Evolutionary conservation across 2,329 filamentous ascomycete species (phyloP).

Genomic region (Fusarium citri): DNA sequence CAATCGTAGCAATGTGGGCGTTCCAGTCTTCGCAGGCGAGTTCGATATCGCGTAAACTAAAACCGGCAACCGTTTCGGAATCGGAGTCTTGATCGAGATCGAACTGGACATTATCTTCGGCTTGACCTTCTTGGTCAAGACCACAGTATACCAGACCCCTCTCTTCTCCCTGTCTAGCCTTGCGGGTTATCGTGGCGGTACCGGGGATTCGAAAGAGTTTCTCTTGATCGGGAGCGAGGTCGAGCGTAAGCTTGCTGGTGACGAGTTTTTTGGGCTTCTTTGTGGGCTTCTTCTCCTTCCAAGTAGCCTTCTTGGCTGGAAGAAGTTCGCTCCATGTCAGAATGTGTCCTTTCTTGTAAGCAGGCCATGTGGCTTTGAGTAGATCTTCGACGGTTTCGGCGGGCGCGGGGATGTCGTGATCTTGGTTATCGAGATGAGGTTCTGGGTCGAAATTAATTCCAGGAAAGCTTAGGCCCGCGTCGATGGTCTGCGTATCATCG

Average conservation of each 20-base stretch:
- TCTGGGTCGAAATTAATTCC: conserved; percentile 63
- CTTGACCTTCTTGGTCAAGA: conserved; percentile 53
- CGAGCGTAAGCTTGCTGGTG: conserved; percentile 88
- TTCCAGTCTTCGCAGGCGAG: conserved; percentile 91
- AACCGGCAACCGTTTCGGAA: conserved; percentile 76
- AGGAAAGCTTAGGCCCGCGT: conserved; percentile 51
- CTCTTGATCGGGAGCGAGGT: conserved; percentile 87
- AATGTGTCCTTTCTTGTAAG: conserved; percentile 79
- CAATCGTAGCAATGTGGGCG: conserved; percentile 65
- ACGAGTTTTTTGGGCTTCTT: conserved; percentile 86
- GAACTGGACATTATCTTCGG: conserved; percentile 55
- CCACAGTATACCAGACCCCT: conserved; percentile 61
- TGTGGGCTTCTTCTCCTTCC: conserved; percentile 79
- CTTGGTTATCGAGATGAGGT: conserved; percentile 63
- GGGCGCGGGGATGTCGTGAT: conserved; percentile 73
- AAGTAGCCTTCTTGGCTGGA: conserved; percentile 81
- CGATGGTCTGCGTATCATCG: conserved; percentile 51
- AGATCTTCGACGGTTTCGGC: conserved; percentile 80
- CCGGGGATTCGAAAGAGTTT: conserved; percentile 83
- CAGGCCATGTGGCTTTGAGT: conserved; percentile 82
- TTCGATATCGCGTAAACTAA: conserved; percentile 82
- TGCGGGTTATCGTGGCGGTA: conserved; percentile 63
- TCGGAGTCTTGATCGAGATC: conserved; percentile 65
- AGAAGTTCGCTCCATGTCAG: conserved; percentile 86
- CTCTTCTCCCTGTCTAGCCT: conserved; percentile 67